Evolutionary conservation across 495 filamentous ascomycete species (phyloP), one percentile per base, ranked within the genome.

Genomic region (Tuber calosporum): DNA sequence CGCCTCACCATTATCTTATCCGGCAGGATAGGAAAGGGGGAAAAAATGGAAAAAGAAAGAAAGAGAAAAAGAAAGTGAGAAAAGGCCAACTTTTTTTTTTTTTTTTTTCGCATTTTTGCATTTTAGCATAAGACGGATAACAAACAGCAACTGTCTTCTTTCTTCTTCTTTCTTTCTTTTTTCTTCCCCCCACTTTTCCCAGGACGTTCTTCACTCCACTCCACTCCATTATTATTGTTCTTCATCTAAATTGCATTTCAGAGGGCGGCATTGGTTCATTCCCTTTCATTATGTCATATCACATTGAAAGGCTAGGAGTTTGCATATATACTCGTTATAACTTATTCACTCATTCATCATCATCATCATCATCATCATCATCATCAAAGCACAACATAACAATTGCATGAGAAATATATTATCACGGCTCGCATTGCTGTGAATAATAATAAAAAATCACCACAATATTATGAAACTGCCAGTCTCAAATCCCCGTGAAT

Each of bases 161-260:
- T 30, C 43, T 41, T 68, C 67, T 72, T 34, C 36, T 19, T 72
- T 20, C 36, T 36, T 41, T 20, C 48, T 69, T 37, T 68, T 36
- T n/a, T 69, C 30, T 26, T 15, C 48, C 73, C 38, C 73, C 71
- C 19, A n/a, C 73, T 37, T 66, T 67, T 20, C 53, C 73, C 19
- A 34, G 4, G 11, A 43, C n/a, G 22, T 45, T 66, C 19, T 39
- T 41, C n/a, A 39, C 39, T 19, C 68, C 39, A 30, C 66, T 58
- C 39, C 68, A 37, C 48, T 67, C 74, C 74, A 39, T 82, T 74
- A 39, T 82, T 74, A 34, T 78, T 73, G 2, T 62, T 62, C n/a
- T 30, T 30, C 53, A 62, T 62, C 53, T 62, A 62, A 62, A 62
- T 62, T 62, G 53, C 53, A 62, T 62, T 34, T 5, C 9, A 34